phyloP scores from a whole-genome alignment of 768 basidiomycete genomes.

The Psilocybe tampanensis region DNA sequence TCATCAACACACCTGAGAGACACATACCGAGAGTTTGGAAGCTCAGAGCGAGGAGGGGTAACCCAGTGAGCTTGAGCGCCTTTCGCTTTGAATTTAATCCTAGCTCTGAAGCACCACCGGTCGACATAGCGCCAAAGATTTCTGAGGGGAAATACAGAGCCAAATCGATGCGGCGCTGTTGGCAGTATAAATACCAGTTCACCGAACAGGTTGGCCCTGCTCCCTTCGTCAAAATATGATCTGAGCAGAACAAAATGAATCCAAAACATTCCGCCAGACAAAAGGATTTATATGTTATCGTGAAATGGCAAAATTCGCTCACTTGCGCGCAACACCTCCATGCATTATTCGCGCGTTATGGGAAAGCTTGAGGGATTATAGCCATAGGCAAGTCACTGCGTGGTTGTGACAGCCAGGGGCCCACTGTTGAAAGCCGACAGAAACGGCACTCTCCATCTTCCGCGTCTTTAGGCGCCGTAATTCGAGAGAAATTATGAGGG shows the following conservation, averaged over 20 bases:
- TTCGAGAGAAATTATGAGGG: too few relatives aligned
- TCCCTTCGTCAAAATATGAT: slow-evolving; percentile 1
- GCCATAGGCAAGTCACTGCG: slow-evolving; percentile 26
- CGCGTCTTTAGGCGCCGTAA: too few relatives aligned
- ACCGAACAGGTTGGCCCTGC: background rate
- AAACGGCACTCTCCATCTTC: too few relatives aligned
- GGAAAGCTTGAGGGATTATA: slow-evolving; percentile 34
- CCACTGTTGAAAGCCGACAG: too few relatives aligned
- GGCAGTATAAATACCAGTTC: background rate
- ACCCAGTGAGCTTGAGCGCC: slow-evolving; percentile 31
- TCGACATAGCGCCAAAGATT: slow-evolving; percentile 14
- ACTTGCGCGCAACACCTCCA: slow-evolving; percentile 1
- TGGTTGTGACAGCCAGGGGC: background rate
- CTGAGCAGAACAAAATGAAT: background rate
- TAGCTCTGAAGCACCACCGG: slow-evolving; percentile 23
- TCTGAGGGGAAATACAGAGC: background rate
- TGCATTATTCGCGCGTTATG: background rate
- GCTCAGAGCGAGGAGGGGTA: slow-evolving; percentile 31
- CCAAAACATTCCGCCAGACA: background rate
- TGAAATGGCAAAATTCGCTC: slow-evolving; percentile 37
- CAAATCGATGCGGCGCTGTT: background rate
- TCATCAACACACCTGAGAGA: background rate
- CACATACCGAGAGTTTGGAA: slow-evolving; percentile 36
- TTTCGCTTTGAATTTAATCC: slow-evolving; percentile 31
- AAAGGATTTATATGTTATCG: slow-evolving; percentile 19